Evolutionary conservation across 1,139 yeast species (phyloP).

Genomic region (Keqinozyma sinolaborantium): DNA sequence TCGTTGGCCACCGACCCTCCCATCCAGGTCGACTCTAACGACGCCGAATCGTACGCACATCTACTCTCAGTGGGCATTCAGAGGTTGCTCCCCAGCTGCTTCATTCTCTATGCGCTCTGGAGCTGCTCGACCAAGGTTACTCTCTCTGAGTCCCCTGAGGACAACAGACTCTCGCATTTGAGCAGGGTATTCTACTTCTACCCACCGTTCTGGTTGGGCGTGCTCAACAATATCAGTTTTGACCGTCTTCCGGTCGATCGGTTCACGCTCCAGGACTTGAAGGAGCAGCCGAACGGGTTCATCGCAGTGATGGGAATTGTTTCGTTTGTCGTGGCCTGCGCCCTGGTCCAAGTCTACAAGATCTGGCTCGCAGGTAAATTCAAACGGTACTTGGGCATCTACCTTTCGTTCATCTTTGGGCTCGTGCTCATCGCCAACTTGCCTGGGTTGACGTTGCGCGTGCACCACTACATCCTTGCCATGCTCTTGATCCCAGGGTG

Average conservation of each 20-base stretch:
- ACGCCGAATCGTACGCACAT: conserved; percentile 51
- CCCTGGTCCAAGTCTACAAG: conserved; percentile 69
- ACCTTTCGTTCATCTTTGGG: conserved; percentile 43
- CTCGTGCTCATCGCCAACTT: conserved; percentile 47
- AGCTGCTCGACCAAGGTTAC: conserved; percentile 43
- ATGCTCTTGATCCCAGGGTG: conserved; percentile 82
- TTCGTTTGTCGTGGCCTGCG: conserved; percentile 46
- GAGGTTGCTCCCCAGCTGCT: conserved; percentile 71
- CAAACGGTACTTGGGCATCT: conserved; percentile 50
- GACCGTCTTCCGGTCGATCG: conserved; percentile 88
- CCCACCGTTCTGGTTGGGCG: conserved; percentile 80
- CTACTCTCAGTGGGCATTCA: conserved; percentile 70
- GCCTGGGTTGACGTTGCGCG: conserved; percentile 71
- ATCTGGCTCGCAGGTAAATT: conserved; percentile 82
- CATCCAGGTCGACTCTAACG: conserved; percentile 48
- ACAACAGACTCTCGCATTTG: conserved; percentile 34
- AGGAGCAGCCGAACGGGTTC: conserved; percentile 73
- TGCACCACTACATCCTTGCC: conserved; percentile 89
- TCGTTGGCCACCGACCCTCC: conserved; percentile 85
- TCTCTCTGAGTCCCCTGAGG: conserved; percentile 23
- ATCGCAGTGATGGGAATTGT: conserved; percentile 56
- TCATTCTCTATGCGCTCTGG: conserved; percentile 76
- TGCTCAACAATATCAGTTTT: conserved; percentile 82
- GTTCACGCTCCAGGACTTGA: conserved; percentile 65
- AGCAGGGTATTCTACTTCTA: conserved; percentile 67